Percentiles rank a stretch among this genome's conserved stretches.
phyloP scores from a whole-genome alignment of 192 early-diverging fungal species.

The Linnemannia hyalina region DNA sequence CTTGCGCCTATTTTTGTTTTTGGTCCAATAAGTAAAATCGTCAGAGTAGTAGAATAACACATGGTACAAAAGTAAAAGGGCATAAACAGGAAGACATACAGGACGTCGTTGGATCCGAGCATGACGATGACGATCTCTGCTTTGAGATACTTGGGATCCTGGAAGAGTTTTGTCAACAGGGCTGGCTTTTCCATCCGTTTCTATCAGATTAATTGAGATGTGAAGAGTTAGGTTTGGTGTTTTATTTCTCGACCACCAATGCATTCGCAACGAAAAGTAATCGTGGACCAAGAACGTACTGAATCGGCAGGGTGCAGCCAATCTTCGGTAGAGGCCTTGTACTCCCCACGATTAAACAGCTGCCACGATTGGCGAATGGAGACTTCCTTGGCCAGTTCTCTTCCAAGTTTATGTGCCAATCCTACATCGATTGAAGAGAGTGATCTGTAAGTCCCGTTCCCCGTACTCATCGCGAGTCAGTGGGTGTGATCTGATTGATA shows the following conservation, averaged over 20 bases:
- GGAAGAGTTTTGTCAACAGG: slow-evolving; percentile 30
- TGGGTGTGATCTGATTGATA: not conserved
- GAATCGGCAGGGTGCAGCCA: slow-evolving; percentile 56
- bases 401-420: slow-evolving; percentile 31
- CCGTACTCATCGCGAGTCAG: not conserved
- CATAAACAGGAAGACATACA: slow-evolving; percentile 19
- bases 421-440: slow-evolving; percentile 16
- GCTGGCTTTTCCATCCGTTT: slow-evolving; percentile 40
- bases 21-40: not conserved
- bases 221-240: not conserved
- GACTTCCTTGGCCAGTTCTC: slow-evolving; percentile 37
- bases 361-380: slow-evolving; percentile 54
- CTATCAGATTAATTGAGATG: slow-evolving; percentile 14
- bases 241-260: not conserved
- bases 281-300: slow-evolving; percentile 4
- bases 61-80: not conserved
- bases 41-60: not conserved
- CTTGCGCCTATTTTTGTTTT: slow-evolving; percentile 9
- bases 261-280: not conserved
- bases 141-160: slow-evolving; percentile 42
- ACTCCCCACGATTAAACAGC: slow-evolving; percentile 54
- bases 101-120: slow-evolving; percentile 51
- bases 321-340: slow-evolving; percentile 46
- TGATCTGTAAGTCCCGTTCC: not conserved
- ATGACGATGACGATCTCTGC: slow-evolving; percentile 56